Evolutionary conservation across 768 basidiomycete genomes (phyloP).

Genomic region (Gymnopilus dilepis): DNA sequence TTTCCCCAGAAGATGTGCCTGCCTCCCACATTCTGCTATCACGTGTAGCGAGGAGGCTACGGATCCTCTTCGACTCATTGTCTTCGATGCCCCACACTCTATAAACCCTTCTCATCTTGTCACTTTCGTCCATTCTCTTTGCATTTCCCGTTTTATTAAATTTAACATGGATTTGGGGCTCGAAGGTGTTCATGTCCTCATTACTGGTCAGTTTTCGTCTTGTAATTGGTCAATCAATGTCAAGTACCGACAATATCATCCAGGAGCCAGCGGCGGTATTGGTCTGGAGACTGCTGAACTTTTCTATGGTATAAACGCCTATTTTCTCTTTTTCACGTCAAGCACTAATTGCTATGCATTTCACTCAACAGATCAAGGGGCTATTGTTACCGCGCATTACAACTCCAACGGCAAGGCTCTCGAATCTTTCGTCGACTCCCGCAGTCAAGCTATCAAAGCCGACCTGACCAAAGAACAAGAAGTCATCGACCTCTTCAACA

Average conservation of each 20-base stretch:
- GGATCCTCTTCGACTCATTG: background rate
- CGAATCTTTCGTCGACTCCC: constrained; percentile 38
- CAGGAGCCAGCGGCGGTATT: constrained; percentile 79
- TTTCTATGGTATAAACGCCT: constrained; percentile 54
- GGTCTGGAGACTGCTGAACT: constrained; percentile 64
- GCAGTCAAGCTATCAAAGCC: constrained; percentile 51
- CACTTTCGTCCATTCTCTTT: background rate
- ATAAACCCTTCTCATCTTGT: background rate
- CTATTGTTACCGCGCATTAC: constrained; percentile 75
- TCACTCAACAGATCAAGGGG: constrained; percentile 59
- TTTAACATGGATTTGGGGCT: constrained; percentile 59
- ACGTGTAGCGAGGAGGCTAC: constrained; percentile 1
- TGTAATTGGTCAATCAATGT: background rate
- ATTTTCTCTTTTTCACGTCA: background rate
- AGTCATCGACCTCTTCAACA: constrained; percentile 55
- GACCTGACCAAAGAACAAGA: constrained; percentile 63
- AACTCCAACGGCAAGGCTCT: constrained; percentile 58
- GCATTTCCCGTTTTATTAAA: no score
- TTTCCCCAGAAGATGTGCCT: constrained; percentile 1
- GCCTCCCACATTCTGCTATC: constrained; percentile 1
- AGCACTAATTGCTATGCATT: no score
- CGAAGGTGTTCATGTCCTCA: constrained; percentile 64
- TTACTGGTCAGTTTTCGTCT: constrained; percentile 56
- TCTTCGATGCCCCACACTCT: background rate
- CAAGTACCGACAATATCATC: background rate